Percentiles rank a stretch among this genome's conserved stretches.
Conservation (phyloP, 129 eudicot genomes). For the Mikania micrantha region DNA sequence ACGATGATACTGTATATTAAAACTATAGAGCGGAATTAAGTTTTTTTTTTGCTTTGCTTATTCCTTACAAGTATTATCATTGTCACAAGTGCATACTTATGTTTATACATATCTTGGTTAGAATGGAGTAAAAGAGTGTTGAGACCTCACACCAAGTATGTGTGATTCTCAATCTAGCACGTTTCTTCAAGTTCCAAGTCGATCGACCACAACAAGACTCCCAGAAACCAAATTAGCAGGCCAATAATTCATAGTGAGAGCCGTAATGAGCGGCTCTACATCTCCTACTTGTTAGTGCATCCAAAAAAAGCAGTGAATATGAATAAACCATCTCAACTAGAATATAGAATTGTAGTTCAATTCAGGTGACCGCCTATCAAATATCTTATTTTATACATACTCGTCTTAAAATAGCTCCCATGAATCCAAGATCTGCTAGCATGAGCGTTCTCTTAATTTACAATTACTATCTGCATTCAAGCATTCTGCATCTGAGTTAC, state of each 20-base stretch:
- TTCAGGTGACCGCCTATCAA: constrained; percentile 10
- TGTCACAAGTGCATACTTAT: neutral
- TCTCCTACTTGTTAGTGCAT: neutral
- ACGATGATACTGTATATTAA: neutral
- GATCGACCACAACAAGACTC: neutral
- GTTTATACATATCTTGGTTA: neutral
- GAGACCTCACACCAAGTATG: neutral
- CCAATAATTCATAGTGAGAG: no score
- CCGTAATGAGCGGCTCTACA: neutral
- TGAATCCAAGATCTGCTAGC: neutral
- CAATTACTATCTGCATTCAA: neutral
- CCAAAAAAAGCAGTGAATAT: neutral
- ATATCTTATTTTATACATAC: neutral
- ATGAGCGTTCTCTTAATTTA: constrained; percentile 4
- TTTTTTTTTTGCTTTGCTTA: neutral
- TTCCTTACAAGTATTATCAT: neutral
- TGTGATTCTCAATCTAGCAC: neutral
- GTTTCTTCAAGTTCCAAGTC: neutral
- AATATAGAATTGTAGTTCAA: neutral
- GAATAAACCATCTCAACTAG: neutral
- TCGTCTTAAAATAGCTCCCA: neutral
- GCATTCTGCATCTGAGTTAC: neutral
- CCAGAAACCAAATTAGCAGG: neutral
- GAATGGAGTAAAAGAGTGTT: neutral
- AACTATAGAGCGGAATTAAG: neutral